A percentile compares a stretch with the other conserved stretches of the same genome.
phyloP scores from a whole-genome alignment of 2,329 filamentous ascomycete species.

The Colletotrichum graminicola region DNA sequence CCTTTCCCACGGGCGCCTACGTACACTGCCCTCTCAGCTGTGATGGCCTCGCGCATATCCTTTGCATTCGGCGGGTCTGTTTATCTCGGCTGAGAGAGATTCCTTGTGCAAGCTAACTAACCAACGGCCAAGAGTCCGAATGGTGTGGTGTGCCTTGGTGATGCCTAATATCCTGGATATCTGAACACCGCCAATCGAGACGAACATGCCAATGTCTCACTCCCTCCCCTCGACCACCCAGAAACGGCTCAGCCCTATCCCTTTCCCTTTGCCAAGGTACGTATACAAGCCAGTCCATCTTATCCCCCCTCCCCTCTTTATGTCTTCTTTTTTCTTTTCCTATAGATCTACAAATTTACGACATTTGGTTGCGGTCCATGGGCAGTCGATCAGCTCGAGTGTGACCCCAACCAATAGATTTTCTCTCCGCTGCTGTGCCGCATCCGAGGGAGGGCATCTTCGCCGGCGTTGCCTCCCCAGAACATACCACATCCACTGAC shows the following conservation, averaged over 20 bases:
- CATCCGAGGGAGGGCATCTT: slow-evolving; percentile 23
- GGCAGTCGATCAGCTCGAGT: slow-evolving; percentile 13
- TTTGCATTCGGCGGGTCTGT: background rate
- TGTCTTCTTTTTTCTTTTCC: background rate
- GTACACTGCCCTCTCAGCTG: slow-evolving; percentile 1
- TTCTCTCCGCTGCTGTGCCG: background rate
- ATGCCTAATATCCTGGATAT: background rate
- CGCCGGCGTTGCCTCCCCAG: background rate
- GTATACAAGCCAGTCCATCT: background rate
- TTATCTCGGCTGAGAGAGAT: background rate
- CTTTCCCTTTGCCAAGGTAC: background rate
- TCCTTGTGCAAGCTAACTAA: background rate
- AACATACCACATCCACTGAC: background rate
- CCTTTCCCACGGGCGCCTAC: background rate
- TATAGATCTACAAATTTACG: background rate
- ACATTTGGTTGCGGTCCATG: slow-evolving; percentile 10
- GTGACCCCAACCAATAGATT: background rate
- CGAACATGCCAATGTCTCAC: slow-evolving; percentile 1
- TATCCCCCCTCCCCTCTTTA: too few relatives aligned
- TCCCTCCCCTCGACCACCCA: background rate
- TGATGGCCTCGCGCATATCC: background rate
- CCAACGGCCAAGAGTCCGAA: background rate
- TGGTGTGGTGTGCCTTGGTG: background rate
- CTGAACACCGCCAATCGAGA: background rate
- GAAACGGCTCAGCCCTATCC: slow-evolving; percentile 12